Evolutionary conservation across 1,284 basidiomycete genomes (phyloP).

Genomic region (Cerrena zonata): DNA sequence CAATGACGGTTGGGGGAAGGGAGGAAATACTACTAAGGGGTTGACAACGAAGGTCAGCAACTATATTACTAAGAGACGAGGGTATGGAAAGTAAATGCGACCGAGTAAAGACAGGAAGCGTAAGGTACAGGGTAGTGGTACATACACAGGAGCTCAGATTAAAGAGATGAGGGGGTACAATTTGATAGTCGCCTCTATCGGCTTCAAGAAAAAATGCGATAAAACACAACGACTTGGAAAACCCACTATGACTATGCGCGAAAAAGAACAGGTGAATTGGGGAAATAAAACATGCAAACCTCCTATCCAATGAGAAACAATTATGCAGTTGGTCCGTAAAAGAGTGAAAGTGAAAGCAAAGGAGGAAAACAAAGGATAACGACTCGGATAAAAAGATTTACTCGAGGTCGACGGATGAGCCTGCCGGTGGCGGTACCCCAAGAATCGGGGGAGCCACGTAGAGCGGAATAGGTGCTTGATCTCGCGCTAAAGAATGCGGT

Average conservation of each 20-base stretch:
- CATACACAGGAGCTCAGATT: too few species aligned
- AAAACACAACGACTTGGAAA: background rate
- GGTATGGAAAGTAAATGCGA: background rate
- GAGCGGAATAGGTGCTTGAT: constrained; percentile 12
- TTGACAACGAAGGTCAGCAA: too few species aligned
- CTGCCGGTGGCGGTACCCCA: background rate
- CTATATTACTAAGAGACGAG: too few species aligned
- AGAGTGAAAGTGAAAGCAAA: background rate
- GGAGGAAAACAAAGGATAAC: background rate
- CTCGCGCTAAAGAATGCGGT: constrained; percentile 20
- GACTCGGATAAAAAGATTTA: too few species aligned
- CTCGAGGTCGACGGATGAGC: too few species aligned
- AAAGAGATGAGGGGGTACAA: too few species aligned
- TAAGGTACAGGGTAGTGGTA: too few species aligned
- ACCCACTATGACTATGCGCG: background rate
- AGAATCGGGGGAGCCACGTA: background rate
- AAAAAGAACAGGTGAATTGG: too few species aligned
- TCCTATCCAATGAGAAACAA: background rate
- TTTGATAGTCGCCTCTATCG: background rate
- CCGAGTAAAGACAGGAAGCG: background rate
- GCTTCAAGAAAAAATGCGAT: background rate
- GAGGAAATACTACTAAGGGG: too few species aligned
- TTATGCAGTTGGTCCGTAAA: background rate
- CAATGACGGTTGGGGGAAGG: too few species aligned
- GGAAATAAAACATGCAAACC: too few species aligned